A percentile compares a stretch with the other conserved stretches of the same genome.
Conservation (phyloP, 805 yeast species). For the Metschnikowia continentalis region DNA sequence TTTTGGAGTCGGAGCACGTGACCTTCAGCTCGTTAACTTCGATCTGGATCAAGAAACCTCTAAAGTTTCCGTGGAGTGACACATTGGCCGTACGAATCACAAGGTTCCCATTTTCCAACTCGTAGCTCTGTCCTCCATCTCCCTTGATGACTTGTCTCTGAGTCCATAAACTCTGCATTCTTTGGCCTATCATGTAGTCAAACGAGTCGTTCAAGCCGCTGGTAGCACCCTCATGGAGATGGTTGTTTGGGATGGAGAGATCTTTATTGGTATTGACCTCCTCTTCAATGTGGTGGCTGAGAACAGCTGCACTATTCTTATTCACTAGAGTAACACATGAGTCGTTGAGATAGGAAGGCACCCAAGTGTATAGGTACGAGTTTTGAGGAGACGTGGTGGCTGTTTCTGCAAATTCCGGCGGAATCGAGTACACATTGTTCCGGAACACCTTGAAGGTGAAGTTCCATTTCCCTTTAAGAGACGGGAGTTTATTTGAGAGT, state of each 20-base stretch:
- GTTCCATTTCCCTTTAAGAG: constrained; percentile 58
- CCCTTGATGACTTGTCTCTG: constrained; percentile 67
- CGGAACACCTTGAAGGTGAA: constrained; percentile 66
- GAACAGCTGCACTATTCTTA: constrained; percentile 35
- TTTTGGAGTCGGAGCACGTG: constrained; percentile 8
- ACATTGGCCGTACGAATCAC: constrained; percentile 64
- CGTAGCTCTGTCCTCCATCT: constrained; percentile 68
- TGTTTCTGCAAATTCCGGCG: constrained; percentile 31
- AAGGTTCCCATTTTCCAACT: constrained; percentile 49
- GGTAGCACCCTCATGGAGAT: constrained; percentile 49
- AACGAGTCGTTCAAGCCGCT: constrained; percentile 54
- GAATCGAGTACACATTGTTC: constrained; percentile 53
- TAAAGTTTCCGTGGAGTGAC: constrained; percentile 68
- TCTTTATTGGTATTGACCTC: constrained; percentile 17
- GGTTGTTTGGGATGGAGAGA: constrained; percentile 32
- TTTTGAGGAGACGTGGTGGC: constrained; percentile 32
- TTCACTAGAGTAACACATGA: constrained; percentile 48
- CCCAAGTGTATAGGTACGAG: constrained; percentile 47
- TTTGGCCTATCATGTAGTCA: constrained; percentile 50
- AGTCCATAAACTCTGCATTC: constrained; percentile 67
- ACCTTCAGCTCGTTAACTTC: constrained; percentile 28
- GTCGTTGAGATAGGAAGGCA: constrained; percentile 46
- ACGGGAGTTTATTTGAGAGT: constrained; percentile 63
- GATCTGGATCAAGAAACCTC: constrained; percentile 63
- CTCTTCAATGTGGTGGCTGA: constrained; percentile 33